A percentile compares a stretch with the other conserved stretches of the same genome.
phyloP scores from a whole-genome alignment of 1,284 basidiomycete species.

The Cryptococcus neoformans region DNA sequence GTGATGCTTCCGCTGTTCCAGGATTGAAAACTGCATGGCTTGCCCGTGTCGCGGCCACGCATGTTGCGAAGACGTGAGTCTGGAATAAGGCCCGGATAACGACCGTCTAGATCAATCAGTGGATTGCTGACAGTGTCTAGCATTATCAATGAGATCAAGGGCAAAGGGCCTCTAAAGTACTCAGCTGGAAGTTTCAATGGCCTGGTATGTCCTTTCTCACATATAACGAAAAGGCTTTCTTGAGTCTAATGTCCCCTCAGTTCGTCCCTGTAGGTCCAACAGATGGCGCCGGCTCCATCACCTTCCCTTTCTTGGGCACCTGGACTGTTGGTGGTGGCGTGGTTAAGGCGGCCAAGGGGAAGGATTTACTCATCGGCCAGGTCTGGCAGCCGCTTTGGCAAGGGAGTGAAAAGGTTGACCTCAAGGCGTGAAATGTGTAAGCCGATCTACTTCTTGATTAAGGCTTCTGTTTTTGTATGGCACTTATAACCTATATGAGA shows the following conservation, averaged over 20 bases:
- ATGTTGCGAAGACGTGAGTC: constrained; percentile 33
- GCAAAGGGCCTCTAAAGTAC: constrained; percentile 27
- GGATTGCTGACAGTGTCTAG: constrained; percentile 9
- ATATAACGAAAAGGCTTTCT: not conserved
- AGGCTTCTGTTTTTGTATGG: no score
- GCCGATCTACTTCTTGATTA: no score
- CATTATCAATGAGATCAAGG: constrained; percentile 30
- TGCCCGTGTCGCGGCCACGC: constrained; percentile 15
- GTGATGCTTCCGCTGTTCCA: constrained; percentile 37
- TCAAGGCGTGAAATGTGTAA: no score
- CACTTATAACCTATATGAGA: no score
- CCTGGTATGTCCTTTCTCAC: constrained; percentile 13
- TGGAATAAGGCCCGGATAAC: not conserved
- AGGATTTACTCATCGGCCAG: constrained; percentile 23
- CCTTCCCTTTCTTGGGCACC: constrained; percentile 27
- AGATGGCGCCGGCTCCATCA: constrained; percentile 26
- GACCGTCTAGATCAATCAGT: no score
- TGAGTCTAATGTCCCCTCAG: constrained; percentile 1
- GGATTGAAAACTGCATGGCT: constrained; percentile 32
- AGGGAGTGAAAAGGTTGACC: not conserved
- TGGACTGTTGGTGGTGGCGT: constrained; percentile 20
- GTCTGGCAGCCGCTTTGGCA: not conserved
- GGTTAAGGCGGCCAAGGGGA: constrained; percentile 24
- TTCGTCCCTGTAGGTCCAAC: constrained; percentile 33
- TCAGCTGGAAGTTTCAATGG: constrained; percentile 8